Evolutionary conservation across 805 yeast species (phyloP), one percentile per base, ranked within the genome.

Genomic region (Lipomyces sp.): DNA sequence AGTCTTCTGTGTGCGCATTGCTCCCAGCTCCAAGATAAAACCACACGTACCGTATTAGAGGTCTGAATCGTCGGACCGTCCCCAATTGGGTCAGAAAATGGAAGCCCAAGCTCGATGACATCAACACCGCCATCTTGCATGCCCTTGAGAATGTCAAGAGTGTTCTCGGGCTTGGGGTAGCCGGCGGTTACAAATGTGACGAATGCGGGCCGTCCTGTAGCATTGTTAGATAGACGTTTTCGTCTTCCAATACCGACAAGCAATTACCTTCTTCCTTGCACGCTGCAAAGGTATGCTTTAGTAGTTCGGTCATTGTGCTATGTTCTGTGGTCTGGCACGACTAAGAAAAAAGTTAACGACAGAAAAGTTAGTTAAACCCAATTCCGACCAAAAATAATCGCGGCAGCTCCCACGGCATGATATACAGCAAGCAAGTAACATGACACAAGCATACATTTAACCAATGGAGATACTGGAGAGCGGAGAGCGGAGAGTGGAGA

Each of bases 61-160:
- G 74, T 81, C 72, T 93, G 98, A 63, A 93, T 93, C 16, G 95
- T 87, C 35, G 98, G 95, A 42, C 99, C 99, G 69, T 93, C 99
- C 31, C 98, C 99, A 67, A 93, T 89, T 34, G 99, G 98, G 68
- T 93, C 99, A 21, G 96, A 84, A 68, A 93, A 93, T 42, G 99
- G 99, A 67, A 93, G 72, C 56, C 99, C 98, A 41, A 93, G 72
- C 71, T 93, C 99, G 61, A 93, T 87, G 55, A 93, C 78, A 65
- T 93, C 98, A 34, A 86, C 95, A 50, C 99, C 99, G 59, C 96
- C 97, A 26, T 79, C 86, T 73, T 93, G 98, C 72, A 93, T 80
- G 21, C 93, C 91, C 66, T 82, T 79, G 68, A 93, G 67, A 57
- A 90, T 79, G 6, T 95, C 95, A 43, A 93, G 74, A 1, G 98